Evolutionary conservation across 768 basidiomycete species (phyloP).

Genomic region (Trametes coccinea): DNA sequence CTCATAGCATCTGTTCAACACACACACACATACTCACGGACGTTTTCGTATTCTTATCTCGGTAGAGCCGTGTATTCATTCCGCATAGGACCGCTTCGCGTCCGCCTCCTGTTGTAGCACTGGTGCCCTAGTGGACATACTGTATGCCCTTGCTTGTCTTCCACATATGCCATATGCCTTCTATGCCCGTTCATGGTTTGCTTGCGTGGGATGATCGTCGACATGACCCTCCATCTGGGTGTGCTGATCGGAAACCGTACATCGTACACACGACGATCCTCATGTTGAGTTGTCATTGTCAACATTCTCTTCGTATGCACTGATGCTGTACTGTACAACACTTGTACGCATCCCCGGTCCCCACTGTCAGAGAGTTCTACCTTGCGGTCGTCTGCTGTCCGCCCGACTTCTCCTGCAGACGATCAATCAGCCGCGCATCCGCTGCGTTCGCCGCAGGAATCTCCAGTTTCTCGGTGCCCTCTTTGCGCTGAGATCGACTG

Average conservation of each 20-base stretch:
- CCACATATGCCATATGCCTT: slow-evolving; percentile 17
- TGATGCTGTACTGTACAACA: neutral
- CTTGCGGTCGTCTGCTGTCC: slow-evolving; percentile 67
- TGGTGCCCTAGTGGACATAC: slow-evolving; percentile 7
- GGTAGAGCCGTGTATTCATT: slow-evolving; percentile 30
- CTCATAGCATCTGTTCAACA: neutral
- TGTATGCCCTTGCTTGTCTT: slow-evolving; percentile 16
- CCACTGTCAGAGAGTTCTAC: slow-evolving; percentile 17
- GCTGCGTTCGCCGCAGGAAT: slow-evolving; percentile 81
- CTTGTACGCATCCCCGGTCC: neutral
- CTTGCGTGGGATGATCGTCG: too few species aligned
- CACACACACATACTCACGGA: slow-evolving; percentile 1
- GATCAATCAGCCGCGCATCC: slow-evolving; percentile 67
- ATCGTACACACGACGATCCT: too few species aligned
- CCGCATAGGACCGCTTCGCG: slow-evolving; percentile 13
- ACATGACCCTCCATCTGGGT: too few species aligned
- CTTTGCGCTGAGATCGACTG: slow-evolving; percentile 51
- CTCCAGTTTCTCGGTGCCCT: slow-evolving; percentile 62
- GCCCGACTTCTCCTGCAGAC: slow-evolving; percentile 54
- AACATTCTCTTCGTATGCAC: too few species aligned
- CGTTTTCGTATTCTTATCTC: slow-evolving; percentile 31
- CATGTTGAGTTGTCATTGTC: too few species aligned
- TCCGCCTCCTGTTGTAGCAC: slow-evolving; percentile 10
- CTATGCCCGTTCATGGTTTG: neutral
- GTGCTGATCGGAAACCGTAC: too few species aligned